Conservation (phyloP, 208 protist species). For the Vickermania spadyakhi region DNA sequence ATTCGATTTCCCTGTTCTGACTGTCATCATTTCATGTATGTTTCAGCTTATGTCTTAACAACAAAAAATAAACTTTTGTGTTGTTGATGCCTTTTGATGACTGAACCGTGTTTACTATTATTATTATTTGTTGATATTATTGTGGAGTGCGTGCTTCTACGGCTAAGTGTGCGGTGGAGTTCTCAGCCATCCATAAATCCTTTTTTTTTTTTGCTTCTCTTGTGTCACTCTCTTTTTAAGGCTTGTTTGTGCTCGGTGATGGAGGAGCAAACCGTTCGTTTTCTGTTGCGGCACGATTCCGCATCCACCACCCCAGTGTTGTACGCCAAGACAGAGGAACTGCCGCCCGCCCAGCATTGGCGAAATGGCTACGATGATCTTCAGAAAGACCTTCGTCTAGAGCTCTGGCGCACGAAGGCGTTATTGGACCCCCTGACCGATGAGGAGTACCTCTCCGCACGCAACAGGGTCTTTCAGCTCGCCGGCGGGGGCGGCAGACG, state of each 20-base stretch:
- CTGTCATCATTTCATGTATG: no score
- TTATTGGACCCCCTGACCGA: constrained; percentile 36
- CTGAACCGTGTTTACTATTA: no score
- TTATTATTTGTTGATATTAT: no score
- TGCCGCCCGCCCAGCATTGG: constrained; percentile 42
- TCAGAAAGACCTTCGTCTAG: constrained; percentile 23
- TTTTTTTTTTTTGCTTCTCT: no score
- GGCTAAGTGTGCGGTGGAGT: no score
- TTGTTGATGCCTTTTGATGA: no score
- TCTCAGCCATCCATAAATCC: no score
- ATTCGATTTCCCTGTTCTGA: no score
- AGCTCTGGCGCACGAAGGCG: constrained; percentile 52
- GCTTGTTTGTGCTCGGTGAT: constrained; percentile 8
- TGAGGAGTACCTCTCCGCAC: constrained; percentile 27
- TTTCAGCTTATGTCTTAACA: no score
- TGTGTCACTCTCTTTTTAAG: no score
- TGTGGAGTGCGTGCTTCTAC: no score
- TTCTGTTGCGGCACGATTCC: constrained; percentile 33
- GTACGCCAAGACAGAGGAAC: constrained; percentile 8
- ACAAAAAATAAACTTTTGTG: no score
- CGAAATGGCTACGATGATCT: constrained; percentile 65
- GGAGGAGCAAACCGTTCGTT: constrained; percentile 62
- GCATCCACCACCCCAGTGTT: constrained; percentile 23
- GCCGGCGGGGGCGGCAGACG: constrained; percentile 21
- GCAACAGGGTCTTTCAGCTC: constrained; percentile 66